Evolutionary conservation across 2,329 filamentous ascomycete species (phyloP).

Genomic region (Leptographium procerum): DNA sequence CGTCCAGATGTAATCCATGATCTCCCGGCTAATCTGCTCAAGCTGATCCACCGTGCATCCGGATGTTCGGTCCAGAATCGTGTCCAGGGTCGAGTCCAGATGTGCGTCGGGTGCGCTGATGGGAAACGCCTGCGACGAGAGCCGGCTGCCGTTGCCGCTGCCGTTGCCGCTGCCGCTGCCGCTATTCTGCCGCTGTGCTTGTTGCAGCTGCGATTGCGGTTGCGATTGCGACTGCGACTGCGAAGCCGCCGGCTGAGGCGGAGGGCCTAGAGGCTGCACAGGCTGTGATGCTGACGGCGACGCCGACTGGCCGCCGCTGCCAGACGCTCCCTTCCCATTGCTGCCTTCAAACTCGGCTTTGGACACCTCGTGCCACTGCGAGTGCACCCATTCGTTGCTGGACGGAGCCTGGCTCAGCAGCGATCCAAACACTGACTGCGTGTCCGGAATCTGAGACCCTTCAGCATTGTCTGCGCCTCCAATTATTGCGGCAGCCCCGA

Average conservation of each 20-base stretch:
- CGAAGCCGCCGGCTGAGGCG: too few relatives aligned
- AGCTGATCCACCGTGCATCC: conserved; percentile 86
- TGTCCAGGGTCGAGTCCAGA: conserved; percentile 46
- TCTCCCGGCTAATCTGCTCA: conserved; percentile 78
- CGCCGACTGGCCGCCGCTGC: background rate
- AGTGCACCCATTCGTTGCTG: conserved; percentile 47
- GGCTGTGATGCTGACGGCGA: background rate
- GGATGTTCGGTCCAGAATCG: conserved; percentile 55
- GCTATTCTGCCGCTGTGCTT: conserved; percentile 15
- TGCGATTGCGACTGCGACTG: background rate
- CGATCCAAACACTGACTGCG: conserved; percentile 26
- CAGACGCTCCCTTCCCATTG: background rate
- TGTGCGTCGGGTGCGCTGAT: conserved; percentile 35
- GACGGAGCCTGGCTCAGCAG: conserved; percentile 24
- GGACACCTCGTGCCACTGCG: conserved; percentile 42
- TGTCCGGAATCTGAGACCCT: conserved; percentile 41
- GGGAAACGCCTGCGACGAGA: conserved; percentile 33
- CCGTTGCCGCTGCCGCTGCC: conserved; percentile 18
- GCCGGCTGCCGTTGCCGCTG: conserved; percentile 19
- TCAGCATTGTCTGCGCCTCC: conserved; percentile 26
- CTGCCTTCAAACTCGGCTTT: conserved; percentile 18
- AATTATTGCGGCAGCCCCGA: background rate
- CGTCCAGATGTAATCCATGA: conserved; percentile 87
- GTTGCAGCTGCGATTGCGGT: conserved; percentile 16
- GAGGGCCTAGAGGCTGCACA: background rate